These are phyloP conservation scores for Aspergillus melleus DNA, from an alignment of 2,329 filamentous ascomycete genomes.

Conservation along the genomic window DNA sequence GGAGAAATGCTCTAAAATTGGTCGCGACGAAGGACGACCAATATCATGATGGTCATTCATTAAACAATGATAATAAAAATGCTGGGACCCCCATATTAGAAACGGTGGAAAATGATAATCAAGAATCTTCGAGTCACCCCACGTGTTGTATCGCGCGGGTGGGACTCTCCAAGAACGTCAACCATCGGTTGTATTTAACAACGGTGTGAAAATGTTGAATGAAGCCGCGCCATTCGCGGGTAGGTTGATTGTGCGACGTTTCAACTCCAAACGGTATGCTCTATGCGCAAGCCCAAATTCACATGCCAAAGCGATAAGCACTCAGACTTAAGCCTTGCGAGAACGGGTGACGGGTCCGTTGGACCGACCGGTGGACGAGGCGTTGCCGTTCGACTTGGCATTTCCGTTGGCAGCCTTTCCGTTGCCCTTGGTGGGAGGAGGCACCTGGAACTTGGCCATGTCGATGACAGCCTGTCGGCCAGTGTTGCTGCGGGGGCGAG, in stretches of 20 bases:
- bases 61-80: slow-evolving; percentile 24
- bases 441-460: slow-evolving; percentile 71
- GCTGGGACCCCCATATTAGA: slow-evolving; percentile 4
- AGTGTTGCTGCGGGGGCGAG: slow-evolving; percentile 54
- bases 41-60: slow-evolving; percentile 30
- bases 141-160: neutral
- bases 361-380: slow-evolving; percentile 40
- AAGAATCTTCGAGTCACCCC: slow-evolving; percentile 4
- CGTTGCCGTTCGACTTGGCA: slow-evolving; percentile 32
- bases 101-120: neutral
- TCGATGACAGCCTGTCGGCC: slow-evolving; percentile 85
- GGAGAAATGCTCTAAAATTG: slow-evolving; percentile 24
- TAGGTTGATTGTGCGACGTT: neutral
- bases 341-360: slow-evolving; percentile 48
- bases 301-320: neutral
- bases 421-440: slow-evolving; percentile 30
- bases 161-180: neutral
- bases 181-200: neutral
- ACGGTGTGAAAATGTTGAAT: neutral
- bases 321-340: slow-evolving; percentile 44
- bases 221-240: neutral
- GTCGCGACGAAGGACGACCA: slow-evolving; percentile 24
- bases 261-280: neutral
- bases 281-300: neutral
- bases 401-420: slow-evolving; percentile 21